Evolutionary conservation across 2,329 filamentous ascomycete genomes (phyloP).

Genomic region (Fusarium graminum): DNA sequence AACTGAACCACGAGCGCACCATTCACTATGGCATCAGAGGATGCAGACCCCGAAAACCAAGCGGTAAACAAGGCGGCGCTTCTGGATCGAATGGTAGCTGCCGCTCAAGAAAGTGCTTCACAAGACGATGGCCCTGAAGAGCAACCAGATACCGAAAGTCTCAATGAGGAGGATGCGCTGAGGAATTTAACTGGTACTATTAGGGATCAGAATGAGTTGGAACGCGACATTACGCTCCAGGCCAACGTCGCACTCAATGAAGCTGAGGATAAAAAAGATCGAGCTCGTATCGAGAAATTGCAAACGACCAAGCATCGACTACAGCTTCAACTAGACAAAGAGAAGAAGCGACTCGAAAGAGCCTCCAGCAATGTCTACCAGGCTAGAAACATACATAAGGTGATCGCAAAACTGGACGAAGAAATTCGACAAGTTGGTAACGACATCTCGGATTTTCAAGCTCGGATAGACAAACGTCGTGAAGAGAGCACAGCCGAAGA

Average conservation of each 20-base stretch:
- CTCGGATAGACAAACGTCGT: slow-evolving; percentile 82
- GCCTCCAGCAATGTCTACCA: slow-evolving; percentile 60
- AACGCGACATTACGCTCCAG: slow-evolving; percentile 82
- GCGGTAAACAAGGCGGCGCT: slow-evolving; percentile 47
- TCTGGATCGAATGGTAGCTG: slow-evolving; percentile 51
- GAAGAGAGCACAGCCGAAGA: slow-evolving; percentile 63
- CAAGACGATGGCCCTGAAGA: slow-evolving; percentile 23
- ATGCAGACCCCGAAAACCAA: slow-evolving; percentile 35
- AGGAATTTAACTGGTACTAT: slow-evolving; percentile 75
- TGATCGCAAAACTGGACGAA: slow-evolving; percentile 75
- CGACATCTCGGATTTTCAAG: slow-evolving; percentile 84
- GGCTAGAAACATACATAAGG: slow-evolving; percentile 70
- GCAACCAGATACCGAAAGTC: slow-evolving; percentile 42
- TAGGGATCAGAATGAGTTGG: slow-evolving; percentile 89
- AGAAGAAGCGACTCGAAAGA: slow-evolving; percentile 61
- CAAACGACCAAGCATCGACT: slow-evolving; percentile 69
- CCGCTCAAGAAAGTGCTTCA: slow-evolving; percentile 47
- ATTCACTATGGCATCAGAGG: slow-evolving; percentile 49
- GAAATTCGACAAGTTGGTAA: slow-evolving; percentile 74
- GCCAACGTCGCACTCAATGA: slow-evolving; percentile 71
- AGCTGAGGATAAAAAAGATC: slow-evolving; percentile 72
- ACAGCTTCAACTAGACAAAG: slow-evolving; percentile 72
- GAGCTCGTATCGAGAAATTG: slow-evolving; percentile 72
- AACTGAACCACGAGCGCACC: background rate
- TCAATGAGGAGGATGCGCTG: slow-evolving; percentile 72